Base-by-base conservation (phyloP, 306 rosid species). In the Comarum palustre region DNA sequence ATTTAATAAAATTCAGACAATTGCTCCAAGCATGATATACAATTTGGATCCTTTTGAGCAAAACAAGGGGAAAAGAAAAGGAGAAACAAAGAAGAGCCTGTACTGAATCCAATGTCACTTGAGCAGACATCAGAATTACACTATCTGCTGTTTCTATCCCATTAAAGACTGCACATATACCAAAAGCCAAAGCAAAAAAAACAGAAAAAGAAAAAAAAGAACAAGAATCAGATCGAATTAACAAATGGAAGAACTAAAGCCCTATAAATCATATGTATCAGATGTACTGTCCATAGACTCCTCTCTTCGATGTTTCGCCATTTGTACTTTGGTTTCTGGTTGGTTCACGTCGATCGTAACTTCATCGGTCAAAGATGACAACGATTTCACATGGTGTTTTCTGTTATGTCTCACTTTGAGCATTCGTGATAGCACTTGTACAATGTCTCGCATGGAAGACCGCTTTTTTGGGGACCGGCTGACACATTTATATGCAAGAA, bases 381-480 rank as follows among this genome's bases (percentile, higher is more conserved):
- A 52, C 4, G 90, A 87, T 32, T 84, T 91, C 17, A 25, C 82
- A 75, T 83, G 90, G 58, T 85, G 85, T 73, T 59, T 91, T 74
- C 45, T 82, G 27, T 59, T 77, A 68, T 87, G 86, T 63, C 96
- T 90, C 57, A 80, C 66, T 75, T 95, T 91, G 22, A 85, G 76
- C 60, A 95, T 79, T 76, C 92, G 64, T 0, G 93, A 57, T 38
- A 95, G 78, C 60, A 91, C 96, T 81, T 90, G 99, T 41, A 91
- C 99, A 12, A 78, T 82, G 84, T 95, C 99, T 71, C 97, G 87
- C 99, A 91, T 95, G 47, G 95, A 82, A 80, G 96, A 96, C 12
- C 99, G 82, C 73, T 88, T 95, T 75, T 82, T 86, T 2, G 99
- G 92, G 58, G 82, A 68, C 3, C 90, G 86, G 72, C 82, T 90